Evolutionary conservation across 352 stramenopile genomes (phyloP).

Genomic region (Globisporangium middletonii): DNA sequence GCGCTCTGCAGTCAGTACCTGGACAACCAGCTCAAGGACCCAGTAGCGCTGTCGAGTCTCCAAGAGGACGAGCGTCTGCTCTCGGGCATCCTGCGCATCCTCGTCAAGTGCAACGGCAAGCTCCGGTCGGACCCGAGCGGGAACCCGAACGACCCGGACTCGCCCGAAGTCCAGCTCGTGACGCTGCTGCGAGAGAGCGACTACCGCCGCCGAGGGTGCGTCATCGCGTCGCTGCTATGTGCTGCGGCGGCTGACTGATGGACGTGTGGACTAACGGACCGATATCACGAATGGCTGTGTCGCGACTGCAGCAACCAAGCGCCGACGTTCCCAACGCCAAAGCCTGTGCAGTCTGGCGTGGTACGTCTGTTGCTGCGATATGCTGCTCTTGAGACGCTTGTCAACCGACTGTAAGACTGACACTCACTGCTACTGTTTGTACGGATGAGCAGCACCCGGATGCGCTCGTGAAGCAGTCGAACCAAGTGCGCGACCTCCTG

Average conservation of each 20-base stretch:
- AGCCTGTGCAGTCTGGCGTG: constrained; percentile 28
- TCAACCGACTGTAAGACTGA: background rate
- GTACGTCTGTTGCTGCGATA: constrained; percentile 17
- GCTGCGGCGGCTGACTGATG: background rate
- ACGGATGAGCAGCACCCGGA: constrained; percentile 40
- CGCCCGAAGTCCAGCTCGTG: constrained; percentile 62
- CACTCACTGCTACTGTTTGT: constrained; percentile 6
- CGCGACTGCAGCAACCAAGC: constrained; percentile 22
- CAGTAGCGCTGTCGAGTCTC: constrained; percentile 15
- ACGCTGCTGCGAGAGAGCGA: constrained; percentile 64
- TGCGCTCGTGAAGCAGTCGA: constrained; percentile 36
- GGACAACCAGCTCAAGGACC: constrained; percentile 46
- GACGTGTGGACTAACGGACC: too few species aligned
- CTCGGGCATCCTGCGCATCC: constrained; percentile 53
- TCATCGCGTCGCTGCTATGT: background rate
- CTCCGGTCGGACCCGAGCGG: constrained; percentile 45
- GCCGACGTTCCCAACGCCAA: constrained; percentile 38
- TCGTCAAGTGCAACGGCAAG: constrained; percentile 80
- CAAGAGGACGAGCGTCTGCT: constrained; percentile 71
- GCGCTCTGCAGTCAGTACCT: constrained; percentile 35
- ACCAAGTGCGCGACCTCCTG: constrained; percentile 60
- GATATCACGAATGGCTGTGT: too few species aligned
- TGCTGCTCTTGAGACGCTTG: background rate
- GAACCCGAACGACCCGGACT: constrained; percentile 46
- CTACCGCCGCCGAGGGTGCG: constrained; percentile 46